Base-by-base conservation (phyloP, 2,329 filamentous ascomycete species). In the Fusarium bactridioides region DNA sequence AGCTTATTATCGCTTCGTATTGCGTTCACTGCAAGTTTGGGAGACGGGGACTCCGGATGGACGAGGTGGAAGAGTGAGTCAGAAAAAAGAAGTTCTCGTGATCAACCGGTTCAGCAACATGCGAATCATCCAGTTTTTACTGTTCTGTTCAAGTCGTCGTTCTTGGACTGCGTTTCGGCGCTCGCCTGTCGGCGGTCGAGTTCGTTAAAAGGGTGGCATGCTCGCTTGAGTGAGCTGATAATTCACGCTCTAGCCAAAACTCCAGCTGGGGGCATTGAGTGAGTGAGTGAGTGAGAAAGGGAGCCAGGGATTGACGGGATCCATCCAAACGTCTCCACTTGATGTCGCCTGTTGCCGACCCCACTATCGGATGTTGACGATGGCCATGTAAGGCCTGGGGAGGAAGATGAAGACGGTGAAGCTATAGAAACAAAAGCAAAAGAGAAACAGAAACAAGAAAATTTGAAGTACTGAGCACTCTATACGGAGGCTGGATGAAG, bases 281-380 rank as follows among this genome's bases (percentile, higher is more conserved):
- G 41, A 57, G 41, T 50, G 41, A 57, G 40, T 27, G 23, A 50
- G 23, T 15, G 51, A 54, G 47, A 38, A 37, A 33, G 29, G 18
- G 23, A 44, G 58, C 45, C 65, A 69, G 66, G 66, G 70, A 73
- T 73, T 58, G 59, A 72, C 67, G 59, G 74, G 70, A 65, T 75
- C 74, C 70, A 68, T 75, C 47, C 58, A 64, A 64, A 37, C 56
- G 70, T 65, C 65, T 74, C 76, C 76, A 78, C 76, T 72, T 33
- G 57, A 61, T 62, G 73, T 78, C 73, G 74, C 74, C 76, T 78
- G 76, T 76, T 78, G 50, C 69, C 72, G 72, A 74, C 76, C 74
- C 76, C 76, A 78, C 76, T 75, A 75, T 78, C 76, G 72, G 69
- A 78, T 78, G 76, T 75, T 78, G 74, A 62, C 50, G 68, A 62